Conservation (phyloP, 805 yeast species). For the Saccharomyces paradoxus region DNA sequence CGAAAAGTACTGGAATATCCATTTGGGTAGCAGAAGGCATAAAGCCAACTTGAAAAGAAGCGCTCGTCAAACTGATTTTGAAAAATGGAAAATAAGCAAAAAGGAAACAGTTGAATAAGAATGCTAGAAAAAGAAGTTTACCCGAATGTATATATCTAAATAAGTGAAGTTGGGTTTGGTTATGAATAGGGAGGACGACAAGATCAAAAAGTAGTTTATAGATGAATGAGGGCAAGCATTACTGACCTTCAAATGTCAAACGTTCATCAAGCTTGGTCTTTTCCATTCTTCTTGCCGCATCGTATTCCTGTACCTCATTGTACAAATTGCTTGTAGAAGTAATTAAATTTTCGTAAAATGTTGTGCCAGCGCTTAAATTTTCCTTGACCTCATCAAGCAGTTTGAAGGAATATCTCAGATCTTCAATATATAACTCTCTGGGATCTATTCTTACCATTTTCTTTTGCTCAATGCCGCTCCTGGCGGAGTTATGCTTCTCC, state of each 20-base stretch:
- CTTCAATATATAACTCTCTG: slow-evolving; percentile 18
- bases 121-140: background rate
- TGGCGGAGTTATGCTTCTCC: slow-evolving; percentile 28
- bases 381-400: slow-evolving; percentile 46
- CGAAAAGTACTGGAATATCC: slow-evolving; percentile 59
- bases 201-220: background rate
- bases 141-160: background rate
- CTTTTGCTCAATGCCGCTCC: background rate
- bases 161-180: background rate
- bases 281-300: slow-evolving; percentile 43
- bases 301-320: slow-evolving; percentile 43
- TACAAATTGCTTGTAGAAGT: slow-evolving; percentile 38
- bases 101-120: background rate
- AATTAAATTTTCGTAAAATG: slow-evolving; percentile 60
- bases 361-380: slow-evolving; percentile 59
- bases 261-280: slow-evolving; percentile 42
- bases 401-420: slow-evolving; percentile 17
- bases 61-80: slow-evolving; percentile 45
- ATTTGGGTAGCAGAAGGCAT: slow-evolving; percentile 62
- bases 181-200: background rate
- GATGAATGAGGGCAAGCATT: background rate
- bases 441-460: slow-evolving; percentile 13
- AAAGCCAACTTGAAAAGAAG: slow-evolving; percentile 41
- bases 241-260: slow-evolving; percentile 1
- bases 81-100: slow-evolving; percentile 32